Conservation (phyloP, 148 eudicot genomes). For the Rhododendron simsii region DNA sequence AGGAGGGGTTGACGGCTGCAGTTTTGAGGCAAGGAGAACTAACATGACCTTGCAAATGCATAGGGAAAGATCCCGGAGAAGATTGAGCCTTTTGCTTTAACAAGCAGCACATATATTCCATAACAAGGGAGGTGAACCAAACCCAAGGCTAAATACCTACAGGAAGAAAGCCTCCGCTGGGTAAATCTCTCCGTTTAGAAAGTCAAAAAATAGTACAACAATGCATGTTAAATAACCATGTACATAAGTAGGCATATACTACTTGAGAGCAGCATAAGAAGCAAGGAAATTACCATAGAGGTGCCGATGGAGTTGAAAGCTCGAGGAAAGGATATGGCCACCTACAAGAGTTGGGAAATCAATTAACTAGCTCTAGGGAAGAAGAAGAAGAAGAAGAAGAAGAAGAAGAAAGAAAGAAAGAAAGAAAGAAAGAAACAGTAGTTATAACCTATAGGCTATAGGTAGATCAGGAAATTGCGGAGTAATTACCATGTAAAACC, state of each 20-base stretch:
- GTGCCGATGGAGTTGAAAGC: constrained; percentile 76
- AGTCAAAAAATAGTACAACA: background rate
- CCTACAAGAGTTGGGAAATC: constrained; percentile 35
- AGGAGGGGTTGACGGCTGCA: background rate
- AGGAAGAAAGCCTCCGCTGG: background rate
- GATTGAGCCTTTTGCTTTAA: constrained; percentile 43
- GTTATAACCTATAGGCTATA: background rate
- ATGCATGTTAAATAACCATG: background rate
- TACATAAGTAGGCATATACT: background rate
- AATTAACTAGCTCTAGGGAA: background rate
- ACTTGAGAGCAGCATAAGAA: background rate
- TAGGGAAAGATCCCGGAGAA: constrained; percentile 55
- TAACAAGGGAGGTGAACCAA: constrained; percentile 67
- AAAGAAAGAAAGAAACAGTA: background rate
- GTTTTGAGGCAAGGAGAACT: background rate
- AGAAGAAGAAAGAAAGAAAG: no score
- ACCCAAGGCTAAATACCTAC: constrained; percentile 74
- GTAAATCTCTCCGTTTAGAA: background rate
- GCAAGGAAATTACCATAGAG: constrained; percentile 53
- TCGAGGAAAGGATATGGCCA: constrained; percentile 99
- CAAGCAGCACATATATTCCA: constrained; percentile 52
- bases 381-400: no score
- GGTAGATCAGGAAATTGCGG: background rate
- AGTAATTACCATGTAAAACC: constrained; percentile 55
- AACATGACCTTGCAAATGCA: constrained; percentile 47